Evolutionary conservation across 1,139 yeast genomes (phyloP), one percentile per base, ranked within the genome.

Genomic region (Ogataea hybrid): DNA sequence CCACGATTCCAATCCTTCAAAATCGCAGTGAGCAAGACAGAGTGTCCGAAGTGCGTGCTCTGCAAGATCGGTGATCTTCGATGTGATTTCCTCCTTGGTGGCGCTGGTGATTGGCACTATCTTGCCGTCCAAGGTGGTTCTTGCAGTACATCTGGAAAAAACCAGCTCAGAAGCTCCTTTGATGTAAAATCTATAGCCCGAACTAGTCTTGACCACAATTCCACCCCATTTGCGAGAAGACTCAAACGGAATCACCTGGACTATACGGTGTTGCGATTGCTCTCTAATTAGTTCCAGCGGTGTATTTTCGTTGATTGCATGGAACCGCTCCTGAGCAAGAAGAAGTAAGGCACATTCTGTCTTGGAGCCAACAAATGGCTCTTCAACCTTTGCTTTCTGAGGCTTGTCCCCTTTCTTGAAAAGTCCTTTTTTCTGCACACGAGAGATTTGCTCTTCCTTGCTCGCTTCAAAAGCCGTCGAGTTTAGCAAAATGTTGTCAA

Each of bases 121-220:
- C n/a, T 58, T 49, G 7, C 70, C 70, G 35, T 68, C 63, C 16
- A 68, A 47, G 17, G 59, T 52, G 15, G 59, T 51, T 47, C 57
- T 67, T 53, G 59, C 61, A 48, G 48, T 72, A 62, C 96, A 85
- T 50, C 75, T 69, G 40, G 73, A 72, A 53, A 87, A 73, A 14
- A 92, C 73, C 47, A 90, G 78, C 65, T 92, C 99, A 0, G 97
- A 92, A 1, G 98, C 98, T 49, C 99, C 98, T 67, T 92, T 92
- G 48, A 86, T 70, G 48, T 77, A 82, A 41, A 89, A 68, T 46
- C 94, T 74, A 63, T 65, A 84, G 2, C 76, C 77, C 28, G 69
- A 61, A 5, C 64, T 69, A 30, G 61, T 64, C 29, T 50, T 51
- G 46, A 82, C 72, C 4, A 89, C 83, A 12, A 89, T 67, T 40